phyloP scores from a whole-genome alignment of 2,329 filamentous ascomycete genomes.

The Bipolaris zeicola region DNA sequence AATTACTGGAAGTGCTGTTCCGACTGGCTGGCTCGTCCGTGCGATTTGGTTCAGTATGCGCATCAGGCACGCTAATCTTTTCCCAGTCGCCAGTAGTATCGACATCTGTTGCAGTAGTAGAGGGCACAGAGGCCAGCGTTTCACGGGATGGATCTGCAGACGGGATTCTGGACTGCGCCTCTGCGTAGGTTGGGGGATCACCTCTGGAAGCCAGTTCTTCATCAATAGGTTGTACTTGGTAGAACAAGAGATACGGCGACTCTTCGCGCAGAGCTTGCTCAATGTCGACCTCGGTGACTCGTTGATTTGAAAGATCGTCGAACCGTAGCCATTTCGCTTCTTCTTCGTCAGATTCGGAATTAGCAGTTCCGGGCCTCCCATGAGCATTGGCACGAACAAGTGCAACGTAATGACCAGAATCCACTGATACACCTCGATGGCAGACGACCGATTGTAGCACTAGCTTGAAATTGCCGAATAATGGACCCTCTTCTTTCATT shows the following conservation, averaged over 20 bases:
- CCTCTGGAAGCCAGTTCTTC: constrained; percentile 60
- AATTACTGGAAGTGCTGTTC: constrained; percentile 45
- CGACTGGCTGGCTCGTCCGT: constrained; percentile 39
- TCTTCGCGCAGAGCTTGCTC: constrained; percentile 79
- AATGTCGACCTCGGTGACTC: constrained; percentile 79
- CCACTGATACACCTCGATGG: constrained; percentile 82
- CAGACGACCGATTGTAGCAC: constrained; percentile 91
- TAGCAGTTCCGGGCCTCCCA: constrained; percentile 47
- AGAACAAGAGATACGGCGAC: constrained; percentile 93
- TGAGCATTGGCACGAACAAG: constrained; percentile 73
- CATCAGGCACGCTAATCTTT: constrained; percentile 22
- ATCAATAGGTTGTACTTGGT: constrained; percentile 87
- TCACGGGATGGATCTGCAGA: constrained; percentile 36
- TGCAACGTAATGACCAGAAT: constrained; percentile 90
- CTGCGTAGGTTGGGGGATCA: constrained; percentile 51
- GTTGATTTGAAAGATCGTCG: constrained; percentile 78
- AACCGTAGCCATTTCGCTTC: constrained; percentile 79
- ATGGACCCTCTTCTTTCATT: constrained; percentile 66
- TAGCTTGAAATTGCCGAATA: constrained; percentile 91
- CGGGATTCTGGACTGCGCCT: constrained; percentile 30
- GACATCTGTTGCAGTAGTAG: constrained; percentile 22
- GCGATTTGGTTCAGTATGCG: constrained; percentile 19
- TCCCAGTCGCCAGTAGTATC: constrained; percentile 35
- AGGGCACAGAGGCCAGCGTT: constrained; percentile 31
- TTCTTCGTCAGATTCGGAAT: constrained; percentile 53